Evolutionary conservation across 2,329 filamentous ascomycete genomes (phyloP), one percentile per base, ranked within the genome.

Genomic region (Triangularia verruculosa): DNA sequence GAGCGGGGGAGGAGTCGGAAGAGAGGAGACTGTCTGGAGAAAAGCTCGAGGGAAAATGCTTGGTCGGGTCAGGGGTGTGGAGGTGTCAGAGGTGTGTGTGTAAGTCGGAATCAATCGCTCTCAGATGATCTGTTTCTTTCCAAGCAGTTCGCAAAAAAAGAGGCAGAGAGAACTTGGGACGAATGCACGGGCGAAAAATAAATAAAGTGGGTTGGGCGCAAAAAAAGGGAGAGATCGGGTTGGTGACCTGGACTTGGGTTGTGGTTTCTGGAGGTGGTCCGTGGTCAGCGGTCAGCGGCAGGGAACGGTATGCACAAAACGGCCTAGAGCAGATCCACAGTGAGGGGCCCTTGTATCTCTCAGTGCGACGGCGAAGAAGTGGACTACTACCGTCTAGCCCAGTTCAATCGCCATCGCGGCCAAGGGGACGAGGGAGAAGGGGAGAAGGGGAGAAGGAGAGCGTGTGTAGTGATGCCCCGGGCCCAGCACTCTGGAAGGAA

Each of bases 161-260:
- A 54, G 25, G 25, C 20, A 54, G 15, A 47, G 27, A 54, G 25
- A 54, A 54, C 20, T 54, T 25, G 51, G 51, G 22, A 28, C 17
- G 57, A 56, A 53, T 59, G 63, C 63, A 68, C 64, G 59, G 64
- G 17, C 61, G 57, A 56, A 62, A 59, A 64, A 57, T 62, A 59
- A 54, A 57, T 59, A 60, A 59, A 51, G 30, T 51, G 52, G 51
- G 62, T 67, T 67, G 66, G 65, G 67, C 67, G 66, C 63, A 39
- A 57, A 66, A 65, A 60, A n/a, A 57, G 62, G 57, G 59, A 61
- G 61, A 57, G 60, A 61, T 69, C 66, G 65, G 67, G 67, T 61
- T 64, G 47, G n/a, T 59, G 57, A 54, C 51, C 9, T 25, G 51
- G 51, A 27, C 22, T 61, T 43, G 52, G 58, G 61, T 57, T 54